Conservation (phyloP, 2,329 filamentous ascomycete genomes). For the Exophiala viscosa region DNA sequence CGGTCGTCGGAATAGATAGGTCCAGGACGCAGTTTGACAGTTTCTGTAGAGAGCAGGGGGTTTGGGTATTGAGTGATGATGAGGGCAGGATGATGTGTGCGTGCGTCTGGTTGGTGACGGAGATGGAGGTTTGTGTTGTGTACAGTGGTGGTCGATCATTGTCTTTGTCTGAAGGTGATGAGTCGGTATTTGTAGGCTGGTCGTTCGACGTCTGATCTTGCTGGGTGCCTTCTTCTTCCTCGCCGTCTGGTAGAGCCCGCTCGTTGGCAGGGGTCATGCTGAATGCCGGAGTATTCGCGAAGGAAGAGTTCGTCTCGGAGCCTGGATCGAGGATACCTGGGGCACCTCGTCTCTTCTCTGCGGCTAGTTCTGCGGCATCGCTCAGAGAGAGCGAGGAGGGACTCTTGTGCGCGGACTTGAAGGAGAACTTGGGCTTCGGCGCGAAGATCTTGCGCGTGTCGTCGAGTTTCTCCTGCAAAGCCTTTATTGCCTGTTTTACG, state of each 20-base stretch:
- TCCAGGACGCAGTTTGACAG: slow-evolving; percentile 72
- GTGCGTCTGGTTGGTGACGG: slow-evolving; percentile 63
- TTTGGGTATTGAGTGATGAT: slow-evolving; percentile 66
- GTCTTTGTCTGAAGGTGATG: slow-evolving; percentile 26
- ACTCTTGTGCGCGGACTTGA: slow-evolving; percentile 61
- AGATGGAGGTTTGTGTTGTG: slow-evolving; percentile 55
- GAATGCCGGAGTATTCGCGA: slow-evolving; percentile 24
- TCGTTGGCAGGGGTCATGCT: slow-evolving; percentile 21
- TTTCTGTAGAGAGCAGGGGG: slow-evolving; percentile 68
- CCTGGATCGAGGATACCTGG: slow-evolving; percentile 40
- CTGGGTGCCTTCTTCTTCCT: slow-evolving; percentile 26
- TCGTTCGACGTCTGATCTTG: neutral
- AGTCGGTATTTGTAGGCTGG: slow-evolving; percentile 10
- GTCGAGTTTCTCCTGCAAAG: slow-evolving; percentile 72
- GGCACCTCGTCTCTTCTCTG: slow-evolving; percentile 44
- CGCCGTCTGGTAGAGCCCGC: slow-evolving; percentile 36
- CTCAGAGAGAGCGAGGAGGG: slow-evolving; percentile 53
- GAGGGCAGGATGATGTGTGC: slow-evolving; percentile 73
- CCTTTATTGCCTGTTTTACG: slow-evolving; percentile 65
- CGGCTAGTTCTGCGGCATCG: slow-evolving; percentile 54
- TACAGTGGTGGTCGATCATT: slow-evolving; percentile 59
- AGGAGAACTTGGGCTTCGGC: slow-evolving; percentile 78
- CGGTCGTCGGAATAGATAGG: slow-evolving; percentile 61
- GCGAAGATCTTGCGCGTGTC: slow-evolving; percentile 63
- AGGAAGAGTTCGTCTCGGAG: slow-evolving; percentile 31